Evolutionary conservation across 345 rosid genomes (phyloP), one percentile per base, ranked within the genome.

Genomic region (Lepidium africanum): DNA sequence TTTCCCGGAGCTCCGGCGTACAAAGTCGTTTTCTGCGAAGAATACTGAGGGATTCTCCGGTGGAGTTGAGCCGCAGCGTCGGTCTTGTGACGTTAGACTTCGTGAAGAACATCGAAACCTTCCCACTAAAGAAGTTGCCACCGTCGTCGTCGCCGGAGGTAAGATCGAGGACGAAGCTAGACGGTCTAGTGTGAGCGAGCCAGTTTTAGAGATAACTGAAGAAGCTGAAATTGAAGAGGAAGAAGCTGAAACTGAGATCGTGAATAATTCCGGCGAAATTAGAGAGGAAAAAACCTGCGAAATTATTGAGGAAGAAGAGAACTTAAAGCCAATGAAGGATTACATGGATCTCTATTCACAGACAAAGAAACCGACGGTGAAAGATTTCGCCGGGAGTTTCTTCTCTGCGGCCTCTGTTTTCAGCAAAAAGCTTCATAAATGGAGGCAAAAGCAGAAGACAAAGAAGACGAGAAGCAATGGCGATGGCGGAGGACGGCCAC

Each of bases 371-470:
- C 75, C 25, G 75, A 70, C 66, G 25, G 65, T 60, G 16, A 67
- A 51, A 61, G 72, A 86, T 40, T 83, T 87, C 30, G 91, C 93
- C 1, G 96, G 97, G 3, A 86, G 87, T 77, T 92, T 92, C 81
- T 88, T 94, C 79, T 86, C 98, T 2, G 98, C 97, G 7, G 97
- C 98, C 45, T 87, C 98, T 10, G 96, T 90, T 35, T 88, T 92
- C 71, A 92, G 91, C 78, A 92, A 92, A 79, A 92, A 90, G 71
- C 81, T 90, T 76, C 98, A 87, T 75, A 90, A 92, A 70, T 92
- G 98, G 98, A 81, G 91, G 56, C 87, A 86, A 14, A 93, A 87
- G 75, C 98, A 93, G 79, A 93, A 88, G 83, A 70, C 59, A 14
- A 93, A 90, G 78, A 93, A 87, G 79, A 81, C 71, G 53, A 67